Percentiles rank a stretch among this genome's conserved stretches.
phyloP scores from a whole-genome alignment of 2,329 filamentous ascomycete species.

The Fusarium burgessii region DNA sequence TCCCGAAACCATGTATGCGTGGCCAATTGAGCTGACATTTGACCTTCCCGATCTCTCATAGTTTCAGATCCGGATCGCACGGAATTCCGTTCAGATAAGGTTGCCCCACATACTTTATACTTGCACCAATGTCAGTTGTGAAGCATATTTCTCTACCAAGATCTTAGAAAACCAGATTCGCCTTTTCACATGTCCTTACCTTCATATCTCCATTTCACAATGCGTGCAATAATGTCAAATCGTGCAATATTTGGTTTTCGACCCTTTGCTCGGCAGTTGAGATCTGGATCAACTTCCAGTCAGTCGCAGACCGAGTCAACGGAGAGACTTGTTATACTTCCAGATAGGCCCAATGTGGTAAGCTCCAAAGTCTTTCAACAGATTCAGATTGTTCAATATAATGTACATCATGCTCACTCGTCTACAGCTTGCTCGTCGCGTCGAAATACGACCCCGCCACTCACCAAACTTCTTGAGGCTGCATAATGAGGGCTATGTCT shows the following conservation, averaged over 20 bases:
- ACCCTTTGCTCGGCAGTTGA: neutral
- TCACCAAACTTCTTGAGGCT: conserved; percentile 7
- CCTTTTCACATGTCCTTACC: too few relatives aligned
- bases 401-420: too few relatives aligned
- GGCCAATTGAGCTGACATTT: neutral
- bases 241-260: neutral
- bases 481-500: conserved; percentile 8
- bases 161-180: neutral
- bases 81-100: neutral
- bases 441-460: conserved; percentile 6
- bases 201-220: too few relatives aligned
- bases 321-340: conserved; percentile 4
- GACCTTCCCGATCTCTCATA: neutral
- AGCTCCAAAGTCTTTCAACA: neutral
- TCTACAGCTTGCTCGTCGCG: conserved; percentile 1
- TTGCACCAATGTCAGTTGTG: neutral
- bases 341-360: conserved; percentile 6
- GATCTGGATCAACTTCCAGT: neutral
- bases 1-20: neutral
- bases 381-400: too few relatives aligned
- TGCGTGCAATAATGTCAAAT: too few relatives aligned
- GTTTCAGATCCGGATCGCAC: neutral
- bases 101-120: neutral
- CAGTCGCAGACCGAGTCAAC: neutral
- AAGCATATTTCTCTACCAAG: neutral